Percentiles rank a stretch among this genome's conserved stretches.
phyloP scores from a whole-genome alignment of 441 rosid species.

The Lepidium campestre region DNA sequence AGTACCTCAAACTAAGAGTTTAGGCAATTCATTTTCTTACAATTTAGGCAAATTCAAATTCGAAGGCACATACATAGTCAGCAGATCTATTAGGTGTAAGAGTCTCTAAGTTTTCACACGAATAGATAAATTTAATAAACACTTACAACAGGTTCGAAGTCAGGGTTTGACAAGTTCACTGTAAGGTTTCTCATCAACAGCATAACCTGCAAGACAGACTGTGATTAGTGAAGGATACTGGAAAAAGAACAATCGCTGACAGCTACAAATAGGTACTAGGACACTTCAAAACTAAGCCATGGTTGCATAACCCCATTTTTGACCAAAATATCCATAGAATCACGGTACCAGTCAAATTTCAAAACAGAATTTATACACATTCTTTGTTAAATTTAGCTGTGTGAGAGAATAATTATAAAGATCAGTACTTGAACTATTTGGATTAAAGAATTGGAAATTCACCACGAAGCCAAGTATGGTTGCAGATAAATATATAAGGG shows the following conservation, averaged over 20 bases:
- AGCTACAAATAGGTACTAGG: background rate
- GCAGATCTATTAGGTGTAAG: background rate
- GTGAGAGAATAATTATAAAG: background rate
- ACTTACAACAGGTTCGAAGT: conserved; percentile 72
- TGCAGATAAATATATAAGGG: background rate
- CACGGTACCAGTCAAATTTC: background rate
- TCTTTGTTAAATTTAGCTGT: background rate
- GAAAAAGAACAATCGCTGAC: conserved; percentile 1
- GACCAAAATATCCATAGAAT: background rate
- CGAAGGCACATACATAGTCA: background rate
- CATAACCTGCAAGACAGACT: conserved; percentile 42
- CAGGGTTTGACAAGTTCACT: conserved; percentile 55
- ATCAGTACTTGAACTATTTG: background rate
- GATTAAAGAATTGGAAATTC: background rate
- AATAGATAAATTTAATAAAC: conserved; percentile 2
- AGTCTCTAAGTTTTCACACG: background rate
- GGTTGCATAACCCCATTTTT: background rate
- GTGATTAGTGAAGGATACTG: background rate
- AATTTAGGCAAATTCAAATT: background rate
- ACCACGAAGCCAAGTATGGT: background rate
- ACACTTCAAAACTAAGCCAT: background rate
- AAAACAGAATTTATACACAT: background rate
- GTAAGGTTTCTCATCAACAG: conserved; percentile 65
- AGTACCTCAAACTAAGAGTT: background rate
- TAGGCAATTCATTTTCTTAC: background rate